Base-by-base conservation (phyloP, 2,329 filamentous ascomycete species). In the Cladosporium halotolerans region DNA sequence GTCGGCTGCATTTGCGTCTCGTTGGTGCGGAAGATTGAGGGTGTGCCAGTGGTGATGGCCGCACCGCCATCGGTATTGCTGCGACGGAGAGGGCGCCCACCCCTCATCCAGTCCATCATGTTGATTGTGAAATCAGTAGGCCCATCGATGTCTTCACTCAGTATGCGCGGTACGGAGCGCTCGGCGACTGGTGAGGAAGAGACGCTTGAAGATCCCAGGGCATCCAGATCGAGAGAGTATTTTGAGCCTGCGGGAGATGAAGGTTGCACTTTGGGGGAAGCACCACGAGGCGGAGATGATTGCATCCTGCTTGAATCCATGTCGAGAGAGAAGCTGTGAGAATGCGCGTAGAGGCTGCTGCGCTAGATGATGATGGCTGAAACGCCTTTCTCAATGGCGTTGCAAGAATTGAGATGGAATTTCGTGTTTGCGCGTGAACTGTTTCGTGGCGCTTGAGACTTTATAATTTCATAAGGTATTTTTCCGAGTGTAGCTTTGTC, bases 51-150 rank as follows among this genome's bases (percentile, higher is more conserved):
- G 13, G 42, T 53, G 5, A 53, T 53, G 1, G 50, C 44, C 9
- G 31, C 50, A 40, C 36, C 36, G 10, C 43, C 23, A 4, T 45
- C 42, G 23, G 23, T 23, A 11, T 52, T 68, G 67, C 13, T 65
- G 54, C 31, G 66, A 4, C 14, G 23, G 13, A 34, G 23, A 13
- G 42, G 11, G 32, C 33, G 19, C 16, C 58, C 62, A 19, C 64
- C 62, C 23, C 54, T 53, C 60, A 69, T 67, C 62, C 63, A 70
- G 51, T 62, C 58, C 28, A 62, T 63, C 61, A 70, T 64, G 58
- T 70, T 67, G 38, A 66, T 57, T 7, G 68, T 70, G 42, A 70
- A 70, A 57, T 70, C 67, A 54, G 63, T 68, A 1, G 68, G 68
- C 7, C 67, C 68, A 42, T 70, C 68, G 40, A 70, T 70, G 43